These are phyloP conservation scores for Xerocomus cyaneibrunnescens DNA, from an alignment of 1,284 basidiomycete genomes.

Conservation along the genomic window DNA sequence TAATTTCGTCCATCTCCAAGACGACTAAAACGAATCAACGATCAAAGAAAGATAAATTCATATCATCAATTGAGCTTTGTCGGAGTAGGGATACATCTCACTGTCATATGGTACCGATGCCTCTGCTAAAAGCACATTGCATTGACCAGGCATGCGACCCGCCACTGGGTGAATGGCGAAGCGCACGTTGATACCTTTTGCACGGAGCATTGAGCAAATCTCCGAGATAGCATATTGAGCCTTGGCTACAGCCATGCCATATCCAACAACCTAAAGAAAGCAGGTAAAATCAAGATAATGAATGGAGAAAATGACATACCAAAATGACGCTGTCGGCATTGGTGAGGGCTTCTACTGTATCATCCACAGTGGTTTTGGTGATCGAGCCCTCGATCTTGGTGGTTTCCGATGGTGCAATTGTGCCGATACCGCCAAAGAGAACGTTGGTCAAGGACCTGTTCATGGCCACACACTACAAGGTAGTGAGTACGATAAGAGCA, in stretches of 20 bases:
- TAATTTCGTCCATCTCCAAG: slow-evolving; percentile 90
- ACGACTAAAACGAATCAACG: slow-evolving; percentile 55
- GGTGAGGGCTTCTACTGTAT: slow-evolving; percentile 71
- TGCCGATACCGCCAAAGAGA: slow-evolving; percentile 75
- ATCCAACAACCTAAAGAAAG: slow-evolving; percentile 69
- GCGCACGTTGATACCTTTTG: slow-evolving; percentile 73
- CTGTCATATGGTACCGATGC: slow-evolving; percentile 88
- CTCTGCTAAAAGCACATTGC: slow-evolving; percentile 83
- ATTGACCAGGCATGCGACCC: slow-evolving; percentile 82
- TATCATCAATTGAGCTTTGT: slow-evolving; percentile 4
- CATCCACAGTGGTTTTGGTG: slow-evolving; percentile 73
- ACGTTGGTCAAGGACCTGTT: slow-evolving; percentile 79
- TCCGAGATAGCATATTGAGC: slow-evolving; percentile 86
- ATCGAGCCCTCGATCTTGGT: slow-evolving; percentile 80
- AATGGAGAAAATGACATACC: slow-evolving; percentile 38
- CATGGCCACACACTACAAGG: slow-evolving; percentile 78
- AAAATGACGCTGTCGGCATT: slow-evolving; percentile 84
- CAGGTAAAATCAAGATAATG: slow-evolving; percentile 2
- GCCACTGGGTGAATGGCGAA: slow-evolving; percentile 67
- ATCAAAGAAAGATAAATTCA: background rate
- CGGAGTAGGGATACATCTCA: slow-evolving; percentile 38
- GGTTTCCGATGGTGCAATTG: slow-evolving; percentile 51
- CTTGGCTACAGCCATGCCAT: slow-evolving; percentile 88
- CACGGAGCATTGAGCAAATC: slow-evolving; percentile 67
- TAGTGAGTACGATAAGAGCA: slow-evolving; percentile 10